Percentiles rank a stretch among this genome's conserved stretches.
These are phyloP conservation scores for Centaurea solstitialis DNA, from an alignment of 129 eudicot genomes.

Conservation along the genomic window DNA sequence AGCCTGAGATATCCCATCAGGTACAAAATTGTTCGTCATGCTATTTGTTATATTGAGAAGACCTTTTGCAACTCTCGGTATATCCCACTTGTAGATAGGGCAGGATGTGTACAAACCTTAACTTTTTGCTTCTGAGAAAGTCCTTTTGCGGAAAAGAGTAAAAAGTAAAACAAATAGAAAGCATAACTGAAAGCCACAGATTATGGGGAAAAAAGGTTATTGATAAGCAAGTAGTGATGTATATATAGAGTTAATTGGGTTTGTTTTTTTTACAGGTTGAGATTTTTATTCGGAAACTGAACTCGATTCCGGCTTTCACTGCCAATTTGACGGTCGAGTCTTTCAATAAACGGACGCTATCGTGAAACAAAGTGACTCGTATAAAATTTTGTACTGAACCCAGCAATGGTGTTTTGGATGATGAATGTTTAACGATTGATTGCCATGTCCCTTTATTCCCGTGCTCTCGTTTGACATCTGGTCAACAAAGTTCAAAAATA, in stretches of 20 bases:
- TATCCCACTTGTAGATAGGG: neutral
- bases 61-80: neutral
- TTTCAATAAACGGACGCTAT: constrained; percentile 87
- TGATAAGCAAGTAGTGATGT: neutral
- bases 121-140: neutral
- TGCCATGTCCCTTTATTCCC: neutral
- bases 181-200: neutral
- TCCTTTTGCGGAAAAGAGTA: neutral
- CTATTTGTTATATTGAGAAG: too few relatives aligned
- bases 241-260: too few relatives aligned
- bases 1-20: constrained; percentile 87
- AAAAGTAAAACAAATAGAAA: neutral
- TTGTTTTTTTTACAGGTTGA: constrained; percentile 57
- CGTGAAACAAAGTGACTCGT: constrained; percentile 38
- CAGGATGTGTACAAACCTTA: neutral
- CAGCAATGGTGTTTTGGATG: neutral
- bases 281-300: constrained; percentile 73
- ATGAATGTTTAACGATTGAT: neutral
- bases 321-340: constrained; percentile 95
- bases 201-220: neutral
- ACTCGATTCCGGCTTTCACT: constrained; percentile 92
- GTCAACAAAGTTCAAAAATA: neutral
- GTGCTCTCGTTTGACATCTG: neutral
- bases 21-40: constrained; percentile 23
- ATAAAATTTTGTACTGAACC: neutral